phyloP scores from a whole-genome alignment of 1,284 basidiomycete genomes.

The Papiliotrema fonsecae region DNA sequence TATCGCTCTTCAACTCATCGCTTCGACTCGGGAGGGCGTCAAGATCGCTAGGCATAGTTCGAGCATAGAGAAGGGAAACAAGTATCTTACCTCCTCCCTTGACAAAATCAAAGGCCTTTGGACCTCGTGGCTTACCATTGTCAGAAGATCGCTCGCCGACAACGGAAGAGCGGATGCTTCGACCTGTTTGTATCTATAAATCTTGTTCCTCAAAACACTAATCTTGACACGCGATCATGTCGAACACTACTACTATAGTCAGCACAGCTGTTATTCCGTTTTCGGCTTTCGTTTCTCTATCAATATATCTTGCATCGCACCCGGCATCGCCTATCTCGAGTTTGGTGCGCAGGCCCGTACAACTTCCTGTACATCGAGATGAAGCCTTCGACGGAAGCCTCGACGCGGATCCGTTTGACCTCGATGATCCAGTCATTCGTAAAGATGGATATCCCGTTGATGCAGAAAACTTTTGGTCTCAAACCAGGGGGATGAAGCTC shows the following conservation, averaged over 20 bases:
- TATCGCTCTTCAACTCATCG: too few species aligned
- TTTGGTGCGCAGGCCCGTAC: constrained; percentile 17
- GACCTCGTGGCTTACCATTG: too few species aligned
- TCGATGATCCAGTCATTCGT: constrained; percentile 64
- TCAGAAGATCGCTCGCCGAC: too few species aligned
- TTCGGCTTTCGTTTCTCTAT: constrained; percentile 29
- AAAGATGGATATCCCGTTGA: constrained; percentile 71
- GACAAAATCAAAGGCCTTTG: background rate
- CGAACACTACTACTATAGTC: constrained; percentile 17
- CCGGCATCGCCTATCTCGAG: constrained; percentile 26
- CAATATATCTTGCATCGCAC: constrained; percentile 34
- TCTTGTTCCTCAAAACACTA: background rate
- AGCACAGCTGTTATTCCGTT: constrained; percentile 34
- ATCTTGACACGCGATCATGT: constrained; percentile 15
- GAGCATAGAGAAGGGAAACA: too few species aligned
- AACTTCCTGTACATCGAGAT: constrained; percentile 26
- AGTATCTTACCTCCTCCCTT: too few species aligned
- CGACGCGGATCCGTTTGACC: constrained; percentile 66
- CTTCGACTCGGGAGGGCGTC: too few species aligned
- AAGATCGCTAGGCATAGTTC: background rate
- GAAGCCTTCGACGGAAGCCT: constrained; percentile 30
- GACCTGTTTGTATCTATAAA: background rate
- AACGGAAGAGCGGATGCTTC: background rate
- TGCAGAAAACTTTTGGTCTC: constrained; percentile 61
- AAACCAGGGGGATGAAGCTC: constrained; percentile 23